Evolutionary conservation across 768 basidiomycete genomes (phyloP), one percentile per base, ranked within the genome.

Genomic region (Trametes elegans): DNA sequence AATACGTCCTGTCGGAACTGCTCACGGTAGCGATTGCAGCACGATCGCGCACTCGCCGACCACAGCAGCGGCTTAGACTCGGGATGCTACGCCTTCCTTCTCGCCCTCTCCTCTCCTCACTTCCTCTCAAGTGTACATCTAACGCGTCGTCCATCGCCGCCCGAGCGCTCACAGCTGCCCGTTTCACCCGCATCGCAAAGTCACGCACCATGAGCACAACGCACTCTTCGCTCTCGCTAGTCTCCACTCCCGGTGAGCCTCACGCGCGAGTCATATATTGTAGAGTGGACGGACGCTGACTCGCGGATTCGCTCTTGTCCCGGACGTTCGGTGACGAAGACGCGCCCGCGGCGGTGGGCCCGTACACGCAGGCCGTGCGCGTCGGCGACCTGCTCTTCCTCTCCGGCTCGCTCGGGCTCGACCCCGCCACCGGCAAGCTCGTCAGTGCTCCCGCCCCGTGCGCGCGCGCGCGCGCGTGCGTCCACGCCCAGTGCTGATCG

Each of bases 331-430:
- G n/a, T n/a, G n/a, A n/a, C 11, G 18, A 55, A 91, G 90, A 78
- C 64, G 90, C 90, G 5, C 83, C 90, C 1, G 78, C 82, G 16
- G 90, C 90, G 0, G 82, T 93, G 56, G 91, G 91, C 0, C 93
- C 93, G 28, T 96, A 96, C 73, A 85, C 83, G 1, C 90, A 96
- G 74, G 95, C 85, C 4, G 82, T 95, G 73, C 89, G 88, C 66
- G 79, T 80, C 47, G 89, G 89, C 46, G 83, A 90, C 62, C 79
- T 93, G 55, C 81, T 98, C 61, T 99, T 96, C 74, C 78, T 85
- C 40, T 95, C 93, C 2, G 96, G 96, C 42, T 89, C 86, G 68
- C 88, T 98, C 64, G 88, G 92, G 2, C 75, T 97, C 52, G 82
- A 89, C 66, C 89, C 93, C 10, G 65, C 73, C 27, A 84, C 83